Percentiles rank a stretch among this genome's conserved stretches.
Conservation (phyloP, 2,329 filamentous ascomycete species). For the Dactylellina sp. region DNA sequence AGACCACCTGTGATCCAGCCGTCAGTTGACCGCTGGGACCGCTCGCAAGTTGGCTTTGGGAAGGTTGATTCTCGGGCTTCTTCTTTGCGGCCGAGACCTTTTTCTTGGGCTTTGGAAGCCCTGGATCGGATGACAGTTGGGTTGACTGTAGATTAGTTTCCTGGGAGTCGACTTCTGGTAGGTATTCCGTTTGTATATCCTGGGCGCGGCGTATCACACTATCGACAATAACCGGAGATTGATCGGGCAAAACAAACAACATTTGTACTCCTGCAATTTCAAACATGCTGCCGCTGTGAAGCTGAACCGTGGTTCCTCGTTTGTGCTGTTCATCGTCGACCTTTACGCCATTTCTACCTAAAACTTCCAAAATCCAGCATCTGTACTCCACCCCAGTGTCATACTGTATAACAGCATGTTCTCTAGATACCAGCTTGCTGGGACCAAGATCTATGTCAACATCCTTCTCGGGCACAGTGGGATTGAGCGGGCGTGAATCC, state of each 20-base stretch:
- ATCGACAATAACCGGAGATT: constrained; percentile 62
- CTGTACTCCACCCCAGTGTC: constrained; percentile 69
- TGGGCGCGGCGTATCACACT: constrained; percentile 58
- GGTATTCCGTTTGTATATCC: constrained; percentile 42
- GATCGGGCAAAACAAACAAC: constrained; percentile 95
- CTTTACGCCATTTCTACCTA: constrained; percentile 90
- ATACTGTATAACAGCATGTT: constrained; percentile 80
- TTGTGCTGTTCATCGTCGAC: constrained; percentile 80
- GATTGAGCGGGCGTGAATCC: constrained; percentile 64
- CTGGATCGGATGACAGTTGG: constrained; percentile 44
- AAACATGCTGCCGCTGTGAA: constrained; percentile 89
- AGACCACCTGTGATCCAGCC: neutral
- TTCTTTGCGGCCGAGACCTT: constrained; percentile 34
- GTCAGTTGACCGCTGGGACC: constrained; percentile 15
- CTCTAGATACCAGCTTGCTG: constrained; percentile 81
- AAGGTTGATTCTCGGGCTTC: constrained; percentile 24
- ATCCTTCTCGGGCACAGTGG: constrained; percentile 58
- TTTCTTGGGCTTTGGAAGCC: constrained; percentile 37
- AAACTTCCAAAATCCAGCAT: constrained; percentile 85
- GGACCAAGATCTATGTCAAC: constrained; percentile 91
- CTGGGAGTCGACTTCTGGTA: constrained; percentile 44
- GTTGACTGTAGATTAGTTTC: constrained; percentile 38
- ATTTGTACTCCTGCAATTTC: constrained; percentile 95
- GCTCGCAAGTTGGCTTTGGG: constrained; percentile 3
- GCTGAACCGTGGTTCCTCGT: constrained; percentile 67